Evolutionary conservation across 2,329 filamentous ascomycete genomes (phyloP).

Genomic region (Rachicladosporium sp.): DNA sequence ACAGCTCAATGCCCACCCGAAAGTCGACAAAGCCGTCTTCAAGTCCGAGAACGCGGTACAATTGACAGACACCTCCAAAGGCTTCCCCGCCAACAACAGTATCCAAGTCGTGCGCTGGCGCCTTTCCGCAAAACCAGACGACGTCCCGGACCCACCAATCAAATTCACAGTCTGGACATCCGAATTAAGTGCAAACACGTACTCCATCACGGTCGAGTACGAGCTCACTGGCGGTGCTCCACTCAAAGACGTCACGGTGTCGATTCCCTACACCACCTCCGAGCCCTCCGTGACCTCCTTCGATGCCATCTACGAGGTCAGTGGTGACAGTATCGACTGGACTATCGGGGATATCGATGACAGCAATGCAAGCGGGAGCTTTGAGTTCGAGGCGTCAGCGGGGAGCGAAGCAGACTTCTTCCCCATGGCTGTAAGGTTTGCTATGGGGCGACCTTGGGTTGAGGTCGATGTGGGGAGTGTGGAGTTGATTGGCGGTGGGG

Average conservation of each 20-base stretch:
- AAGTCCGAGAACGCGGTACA: slow-evolving; percentile 73
- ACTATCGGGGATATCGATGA: slow-evolving; percentile 76
- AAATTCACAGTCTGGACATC: slow-evolving; percentile 98
- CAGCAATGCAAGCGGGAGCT: slow-evolving; percentile 70
- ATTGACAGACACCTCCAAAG: slow-evolving; percentile 73
- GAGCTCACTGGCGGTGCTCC: slow-evolving; percentile 72
- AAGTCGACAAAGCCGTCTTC: slow-evolving; percentile 84
- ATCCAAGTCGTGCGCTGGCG: slow-evolving; percentile 92
- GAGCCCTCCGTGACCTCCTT: slow-evolving; percentile 88
- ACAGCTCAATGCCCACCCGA: slow-evolving; percentile 91
- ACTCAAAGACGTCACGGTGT: slow-evolving; percentile 60
- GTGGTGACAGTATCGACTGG: slow-evolving; percentile 89
- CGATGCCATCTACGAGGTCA: slow-evolving; percentile 87
- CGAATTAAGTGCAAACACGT: slow-evolving; percentile 66
- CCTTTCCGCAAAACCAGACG: slow-evolving; percentile 67
- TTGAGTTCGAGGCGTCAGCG: slow-evolving; percentile 88
- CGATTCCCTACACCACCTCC: slow-evolving; percentile 34
- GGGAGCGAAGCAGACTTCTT: slow-evolving; percentile 91
- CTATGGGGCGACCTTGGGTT: slow-evolving; percentile 73
- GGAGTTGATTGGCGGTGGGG: slow-evolving; percentile 58
- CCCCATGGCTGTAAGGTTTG: slow-evolving; percentile 87
- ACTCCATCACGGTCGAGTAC: slow-evolving; percentile 89
- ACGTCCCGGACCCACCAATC: slow-evolving; percentile 71
- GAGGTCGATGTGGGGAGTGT: slow-evolving; percentile 85
- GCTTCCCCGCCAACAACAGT: slow-evolving; percentile 88